Evolutionary conservation across 805 yeast genomes (phyloP).

Genomic region (Komagataella kurtzmanii): DNA sequence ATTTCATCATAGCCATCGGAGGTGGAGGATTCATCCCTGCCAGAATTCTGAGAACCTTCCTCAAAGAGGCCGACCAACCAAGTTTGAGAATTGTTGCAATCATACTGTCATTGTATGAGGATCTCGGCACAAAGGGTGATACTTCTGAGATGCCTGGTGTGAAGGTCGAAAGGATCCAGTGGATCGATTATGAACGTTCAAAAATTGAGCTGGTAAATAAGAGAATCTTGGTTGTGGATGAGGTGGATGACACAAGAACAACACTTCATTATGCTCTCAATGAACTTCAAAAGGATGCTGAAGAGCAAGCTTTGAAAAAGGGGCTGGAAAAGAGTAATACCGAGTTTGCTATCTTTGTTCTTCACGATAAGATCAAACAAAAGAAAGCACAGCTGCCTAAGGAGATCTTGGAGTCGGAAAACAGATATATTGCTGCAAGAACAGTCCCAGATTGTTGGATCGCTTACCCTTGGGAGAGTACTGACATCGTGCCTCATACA

Average conservation of each 20-base stretch:
- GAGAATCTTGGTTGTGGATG: conserved; percentile 64
- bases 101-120: conserved; percentile 85
- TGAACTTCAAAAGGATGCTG: conserved; percentile 64
- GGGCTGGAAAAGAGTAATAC: conserved; percentile 42
- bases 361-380: conserved; percentile 63
- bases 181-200: conserved; percentile 67
- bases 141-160: conserved; percentile 47
- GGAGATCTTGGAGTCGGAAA: conserved; percentile 37
- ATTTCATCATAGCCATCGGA: conserved; percentile 84
- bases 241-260: conserved; percentile 79
- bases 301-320: conserved; percentile 37
- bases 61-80: conserved; percentile 78
- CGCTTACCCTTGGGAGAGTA: conserved; percentile 82
- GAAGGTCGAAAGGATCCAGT: conserved; percentile 64
- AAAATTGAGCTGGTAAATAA: conserved; percentile 52
- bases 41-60: conserved; percentile 83
- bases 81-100: conserved; percentile 92
- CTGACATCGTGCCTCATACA: conserved; percentile 63
- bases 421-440: conserved; percentile 60
- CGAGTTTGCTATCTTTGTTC: conserved; percentile 61
- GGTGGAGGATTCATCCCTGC: conserved; percentile 99
- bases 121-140: conserved; percentile 46
- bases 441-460: conserved; percentile 73
- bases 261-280: conserved; percentile 69
- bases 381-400: conserved; percentile 63